phyloP scores from a whole-genome alignment of 805 yeast genomes.

The Kluyveromyces siamensis region DNA sequence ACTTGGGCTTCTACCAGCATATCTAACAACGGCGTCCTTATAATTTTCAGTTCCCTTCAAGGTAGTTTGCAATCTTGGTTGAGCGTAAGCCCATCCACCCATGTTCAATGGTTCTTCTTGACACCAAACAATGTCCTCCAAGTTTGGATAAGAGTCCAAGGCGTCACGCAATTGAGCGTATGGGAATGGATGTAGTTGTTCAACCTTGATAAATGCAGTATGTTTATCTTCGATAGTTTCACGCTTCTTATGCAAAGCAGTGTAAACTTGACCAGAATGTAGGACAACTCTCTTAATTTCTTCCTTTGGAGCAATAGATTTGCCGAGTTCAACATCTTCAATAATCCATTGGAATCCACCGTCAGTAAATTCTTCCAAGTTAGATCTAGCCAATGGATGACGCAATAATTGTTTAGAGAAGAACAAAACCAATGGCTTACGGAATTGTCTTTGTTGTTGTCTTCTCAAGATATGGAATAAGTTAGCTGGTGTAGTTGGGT shows the following conservation, averaged over 20 bases:
- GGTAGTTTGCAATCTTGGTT: constrained; percentile 76
- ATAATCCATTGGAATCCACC: constrained; percentile 93
- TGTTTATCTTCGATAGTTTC: constrained; percentile 62
- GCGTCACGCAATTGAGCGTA: constrained; percentile 85
- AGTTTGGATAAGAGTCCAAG: constrained; percentile 67
- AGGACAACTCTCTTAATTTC: constrained; percentile 83
- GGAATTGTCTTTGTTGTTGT: constrained; percentile 98
- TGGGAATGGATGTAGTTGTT: constrained; percentile 99
- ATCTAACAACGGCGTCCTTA: constrained; percentile 53
- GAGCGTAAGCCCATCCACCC: constrained; percentile 76
- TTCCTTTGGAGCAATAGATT: constrained; percentile 62
- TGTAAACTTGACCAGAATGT: constrained; percentile 89
- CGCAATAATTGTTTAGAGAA: constrained; percentile 92
- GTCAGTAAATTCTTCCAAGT: constrained; percentile 76
- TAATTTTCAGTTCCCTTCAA: constrained; percentile 67
- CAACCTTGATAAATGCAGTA: constrained; percentile 83
- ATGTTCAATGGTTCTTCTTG: constrained; percentile 99
- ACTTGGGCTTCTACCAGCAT: constrained; percentile 96
- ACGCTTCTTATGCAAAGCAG: constrained; percentile 87
- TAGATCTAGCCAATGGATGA: constrained; percentile 94
- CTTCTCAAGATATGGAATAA: constrained; percentile 95
- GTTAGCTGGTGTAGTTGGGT: constrained; percentile 97
- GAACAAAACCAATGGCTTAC: constrained; percentile 79
- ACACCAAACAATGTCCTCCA: constrained; percentile 88
- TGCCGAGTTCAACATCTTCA: constrained; percentile 84